Conservation (phyloP, 495 filamentous ascomycete species). For the Xylaria telfairii region DNA sequence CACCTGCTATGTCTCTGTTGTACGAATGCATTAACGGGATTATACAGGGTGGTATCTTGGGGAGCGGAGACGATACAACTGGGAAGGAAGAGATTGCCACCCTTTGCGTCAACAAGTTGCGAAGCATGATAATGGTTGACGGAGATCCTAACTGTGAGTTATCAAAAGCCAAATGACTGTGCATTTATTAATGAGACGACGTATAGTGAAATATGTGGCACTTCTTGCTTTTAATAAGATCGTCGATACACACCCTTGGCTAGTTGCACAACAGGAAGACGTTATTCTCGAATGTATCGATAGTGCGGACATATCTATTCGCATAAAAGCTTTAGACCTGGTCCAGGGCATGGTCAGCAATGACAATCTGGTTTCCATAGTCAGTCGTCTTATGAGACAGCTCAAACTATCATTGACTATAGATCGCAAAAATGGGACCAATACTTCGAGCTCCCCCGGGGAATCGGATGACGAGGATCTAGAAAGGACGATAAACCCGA, state of each 20-base stretch:
- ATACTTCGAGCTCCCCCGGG: conserved; percentile 34
- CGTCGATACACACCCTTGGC: conserved; percentile 81
- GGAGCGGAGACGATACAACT: conserved; percentile 72
- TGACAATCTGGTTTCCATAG: conserved; percentile 81
- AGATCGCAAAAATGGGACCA: conserved; percentile 39
- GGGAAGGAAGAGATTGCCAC: conserved; percentile 92
- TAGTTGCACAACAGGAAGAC: conserved; percentile 90
- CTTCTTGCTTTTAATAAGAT: conserved; percentile 93
- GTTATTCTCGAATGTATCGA: conserved; percentile 96
- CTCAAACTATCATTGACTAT: conserved; percentile 62
- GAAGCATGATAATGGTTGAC: conserved; percentile 91
- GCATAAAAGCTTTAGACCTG: conserved; percentile 88
- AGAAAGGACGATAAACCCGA: conserved; percentile 45
- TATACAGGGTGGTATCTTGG: conserved; percentile 92
- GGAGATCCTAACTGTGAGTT: conserved; percentile 89
- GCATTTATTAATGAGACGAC: conserved; percentile 26
- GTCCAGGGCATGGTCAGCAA: conserved; percentile 88
- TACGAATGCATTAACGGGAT: conserved; percentile 99
- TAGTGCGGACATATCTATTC: conserved; percentile 94
- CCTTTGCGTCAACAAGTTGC: conserved; percentile 88
- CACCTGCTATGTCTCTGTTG: conserved; percentile 92
- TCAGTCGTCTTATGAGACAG: conserved; percentile 85
- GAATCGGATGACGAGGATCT: conserved; percentile 67
- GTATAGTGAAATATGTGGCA: conserved; percentile 92
- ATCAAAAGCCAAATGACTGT: not conserved